These are phyloP conservation scores for Linanthus parryae DNA, from an alignment of 148 eudicot species.

Conservation along the genomic window DNA sequence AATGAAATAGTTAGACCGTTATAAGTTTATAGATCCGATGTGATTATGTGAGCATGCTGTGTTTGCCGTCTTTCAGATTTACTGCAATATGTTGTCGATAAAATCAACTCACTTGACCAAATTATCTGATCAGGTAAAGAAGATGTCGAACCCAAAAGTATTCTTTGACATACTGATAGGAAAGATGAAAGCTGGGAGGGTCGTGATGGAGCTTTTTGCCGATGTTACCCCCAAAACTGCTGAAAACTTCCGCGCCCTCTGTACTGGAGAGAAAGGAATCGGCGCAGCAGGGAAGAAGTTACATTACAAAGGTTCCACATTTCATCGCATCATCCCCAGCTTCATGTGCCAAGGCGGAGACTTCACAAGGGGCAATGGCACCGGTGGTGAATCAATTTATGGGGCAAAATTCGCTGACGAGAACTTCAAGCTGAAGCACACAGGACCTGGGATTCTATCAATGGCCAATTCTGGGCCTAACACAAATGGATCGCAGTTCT, in stretches of 20 bases:
- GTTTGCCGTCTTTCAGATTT: too few relatives aligned
- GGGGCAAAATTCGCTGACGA: conserved; percentile 68
- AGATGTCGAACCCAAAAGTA: conserved; percentile 71
- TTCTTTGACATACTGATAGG: conserved; percentile 84
- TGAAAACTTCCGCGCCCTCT: conserved; percentile 82
- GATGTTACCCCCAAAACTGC: conserved; percentile 74
- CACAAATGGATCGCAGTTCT: conserved; percentile 52
- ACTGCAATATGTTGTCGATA: too few relatives aligned
- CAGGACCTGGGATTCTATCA: conserved; percentile 37
- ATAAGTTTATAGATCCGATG: too few relatives aligned
- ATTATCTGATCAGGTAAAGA: conserved; percentile 10
- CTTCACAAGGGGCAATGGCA: conserved; percentile 81
- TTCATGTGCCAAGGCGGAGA: conserved; percentile 98
- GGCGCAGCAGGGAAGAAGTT: conserved; percentile 63
- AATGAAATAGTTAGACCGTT: too few relatives aligned
- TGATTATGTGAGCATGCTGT: too few relatives aligned
- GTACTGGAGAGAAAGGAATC: conserved; percentile 89
- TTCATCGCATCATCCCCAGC: conserved; percentile 74
- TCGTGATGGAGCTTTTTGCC: conserved; percentile 70
- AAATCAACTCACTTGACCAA: too few relatives aligned
- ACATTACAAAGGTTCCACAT: conserved; percentile 76
- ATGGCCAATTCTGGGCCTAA: conserved; percentile 59
- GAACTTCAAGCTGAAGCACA: conserved; percentile 55
- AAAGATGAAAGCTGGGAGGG: conserved; percentile 46
- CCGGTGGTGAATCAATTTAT: conserved; percentile 87